Conservation (phyloP, 1,284 basidiomycete genomes). For the Microbotryum lychnidis-dioicae region DNA sequence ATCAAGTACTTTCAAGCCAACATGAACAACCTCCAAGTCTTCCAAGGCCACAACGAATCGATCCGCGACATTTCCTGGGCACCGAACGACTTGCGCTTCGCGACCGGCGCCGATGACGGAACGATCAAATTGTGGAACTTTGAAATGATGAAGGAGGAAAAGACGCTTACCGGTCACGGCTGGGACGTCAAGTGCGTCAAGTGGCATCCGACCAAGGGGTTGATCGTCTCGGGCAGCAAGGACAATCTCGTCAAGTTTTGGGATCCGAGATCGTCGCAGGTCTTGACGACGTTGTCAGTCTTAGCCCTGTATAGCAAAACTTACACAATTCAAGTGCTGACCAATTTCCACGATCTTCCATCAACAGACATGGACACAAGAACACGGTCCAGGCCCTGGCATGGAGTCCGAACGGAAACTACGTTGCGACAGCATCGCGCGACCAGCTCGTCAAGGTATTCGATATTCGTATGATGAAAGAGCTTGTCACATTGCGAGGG, state of each 20-base stretch:
- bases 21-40: constrained; percentile 95
- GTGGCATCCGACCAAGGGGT: constrained; percentile 94
- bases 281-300: constrained; percentile 72
- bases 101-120: constrained; percentile 88
- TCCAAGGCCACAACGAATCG: constrained; percentile 71
- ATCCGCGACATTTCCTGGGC: constrained; percentile 85
- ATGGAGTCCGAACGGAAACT: constrained; percentile 88
- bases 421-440: constrained; percentile 85
- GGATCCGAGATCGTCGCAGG: constrained; percentile 86
- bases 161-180: constrained; percentile 76
- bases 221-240: constrained; percentile 88
- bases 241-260: constrained; percentile 99
- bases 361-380: constrained; percentile 79
- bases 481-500: constrained; percentile 79
- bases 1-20: constrained; percentile 99
- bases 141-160: constrained; percentile 79
- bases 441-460: constrained; percentile 95
- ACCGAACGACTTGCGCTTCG: constrained; percentile 84
- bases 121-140: constrained; percentile 93
- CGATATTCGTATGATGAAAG: constrained; percentile 95
- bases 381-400: constrained; percentile 87
- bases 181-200: constrained; percentile 99
- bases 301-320: background rate
- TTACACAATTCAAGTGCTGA: background rate
- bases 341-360: background rate